Evolutionary conservation across 192 early-diverging fungal genomes (phyloP).

Genomic region (Dissophora ornata): DNA sequence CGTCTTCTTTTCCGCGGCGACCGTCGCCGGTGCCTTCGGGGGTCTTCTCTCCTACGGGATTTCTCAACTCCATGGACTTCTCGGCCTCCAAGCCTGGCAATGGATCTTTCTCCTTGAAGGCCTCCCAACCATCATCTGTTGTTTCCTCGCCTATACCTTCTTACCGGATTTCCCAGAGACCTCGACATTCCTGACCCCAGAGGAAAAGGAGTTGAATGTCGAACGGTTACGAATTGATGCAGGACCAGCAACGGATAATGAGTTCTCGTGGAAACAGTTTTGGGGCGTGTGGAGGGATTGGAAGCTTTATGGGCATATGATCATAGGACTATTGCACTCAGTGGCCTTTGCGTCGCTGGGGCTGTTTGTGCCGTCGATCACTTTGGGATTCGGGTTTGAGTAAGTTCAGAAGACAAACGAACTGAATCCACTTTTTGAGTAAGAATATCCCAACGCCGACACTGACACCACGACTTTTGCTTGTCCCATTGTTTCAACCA

Average conservation of each 20-base stretch:
- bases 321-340: conserved; percentile 69
- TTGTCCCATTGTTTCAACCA: too few species aligned
- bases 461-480: too few species aligned
- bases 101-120: conserved; percentile 78
- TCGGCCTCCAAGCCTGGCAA: conserved; percentile 65
- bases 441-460: too few species aligned
- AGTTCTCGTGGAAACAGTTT: conserved; percentile 63
- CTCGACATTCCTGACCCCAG: conserved; percentile 53
- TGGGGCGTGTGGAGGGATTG: conserved; percentile 57
- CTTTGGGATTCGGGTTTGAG: conserved; percentile 54
- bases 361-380: conserved; percentile 77
- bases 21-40: conserved; percentile 67
- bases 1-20: conserved; percentile 60
- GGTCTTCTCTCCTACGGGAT: conserved; percentile 72
- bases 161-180: conserved; percentile 61
- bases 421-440: too few species aligned
- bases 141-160: conserved; percentile 42
- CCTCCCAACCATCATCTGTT: conserved; percentile 53
- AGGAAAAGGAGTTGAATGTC: conserved; percentile 53
- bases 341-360: conserved; percentile 69
- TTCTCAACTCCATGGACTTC: conserved; percentile 57
- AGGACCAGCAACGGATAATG: conserved; percentile 53
- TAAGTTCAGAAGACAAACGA: not conserved
- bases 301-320: conserved; percentile 57
- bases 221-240: conserved; percentile 57